Percentiles rank a stretch among this genome's conserved stretches.
phyloP scores from a whole-genome alignment of 805 yeast genomes.

The Ogataea minuta region DNA sequence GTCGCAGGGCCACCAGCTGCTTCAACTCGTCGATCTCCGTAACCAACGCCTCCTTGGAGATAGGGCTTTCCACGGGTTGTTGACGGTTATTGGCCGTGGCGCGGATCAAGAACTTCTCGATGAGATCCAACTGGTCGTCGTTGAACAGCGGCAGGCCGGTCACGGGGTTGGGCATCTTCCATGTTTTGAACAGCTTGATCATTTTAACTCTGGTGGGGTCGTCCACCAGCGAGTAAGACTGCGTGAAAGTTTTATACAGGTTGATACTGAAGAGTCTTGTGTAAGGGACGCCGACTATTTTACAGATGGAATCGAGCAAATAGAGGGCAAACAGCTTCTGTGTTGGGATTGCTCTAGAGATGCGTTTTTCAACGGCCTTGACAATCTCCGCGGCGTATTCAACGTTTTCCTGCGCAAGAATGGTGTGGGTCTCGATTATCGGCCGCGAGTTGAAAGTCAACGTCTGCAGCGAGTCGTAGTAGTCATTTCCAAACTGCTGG shows the following conservation, averaged over 20 bases:
- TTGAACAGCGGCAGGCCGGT: slow-evolving; percentile 74
- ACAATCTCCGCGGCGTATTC: slow-evolving; percentile 75
- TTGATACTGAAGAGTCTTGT: slow-evolving; percentile 72
- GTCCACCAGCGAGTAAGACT: slow-evolving; percentile 74
- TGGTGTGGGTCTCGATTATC: slow-evolving; percentile 79
- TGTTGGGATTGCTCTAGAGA: slow-evolving; percentile 73
- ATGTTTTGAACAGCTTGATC: slow-evolving; percentile 77
- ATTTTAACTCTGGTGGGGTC: slow-evolving; percentile 73
- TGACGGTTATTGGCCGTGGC: slow-evolving; percentile 45
- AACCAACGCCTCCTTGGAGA: slow-evolving; percentile 24
- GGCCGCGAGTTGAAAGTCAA: slow-evolving; percentile 88
- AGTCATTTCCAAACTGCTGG: slow-evolving; percentile 53
- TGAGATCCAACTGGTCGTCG: slow-evolving; percentile 60
- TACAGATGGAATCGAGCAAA: slow-evolving; percentile 86
- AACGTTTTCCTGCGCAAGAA: slow-evolving; percentile 81
- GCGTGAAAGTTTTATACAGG: slow-evolving; percentile 66
- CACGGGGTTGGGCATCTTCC: slow-evolving; percentile 69
- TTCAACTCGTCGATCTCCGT: slow-evolving; percentile 38
- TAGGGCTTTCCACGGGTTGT: slow-evolving; percentile 11
- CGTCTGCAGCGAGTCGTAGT: slow-evolving; percentile 65
- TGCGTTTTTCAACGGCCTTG: slow-evolving; percentile 70
- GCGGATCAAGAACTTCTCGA: slow-evolving; percentile 68
- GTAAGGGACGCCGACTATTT: slow-evolving; percentile 87
- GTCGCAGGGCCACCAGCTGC: slow-evolving; percentile 42
- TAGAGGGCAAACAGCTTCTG: slow-evolving; percentile 85